A percentile compares a stretch with the other conserved stretches of the same genome.
phyloP scores from a whole-genome alignment of 106 monocot genomes.

The Platanthera zijinensis region DNA sequence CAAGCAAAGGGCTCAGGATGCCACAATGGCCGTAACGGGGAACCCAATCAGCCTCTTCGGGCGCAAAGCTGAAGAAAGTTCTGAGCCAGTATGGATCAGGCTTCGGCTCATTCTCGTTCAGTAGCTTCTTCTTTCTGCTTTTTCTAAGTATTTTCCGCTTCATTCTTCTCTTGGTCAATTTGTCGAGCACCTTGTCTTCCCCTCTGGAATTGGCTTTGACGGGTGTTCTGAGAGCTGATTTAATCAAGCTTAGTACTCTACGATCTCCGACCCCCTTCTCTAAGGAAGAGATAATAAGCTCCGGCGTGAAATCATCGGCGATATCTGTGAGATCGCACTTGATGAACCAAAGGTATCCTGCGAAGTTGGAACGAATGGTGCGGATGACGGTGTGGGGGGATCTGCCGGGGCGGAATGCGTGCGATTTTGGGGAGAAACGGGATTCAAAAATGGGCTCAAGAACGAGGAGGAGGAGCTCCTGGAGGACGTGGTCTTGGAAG shows the following conservation, averaged over 20 bases:
- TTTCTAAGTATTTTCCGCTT: conserved; percentile 66
- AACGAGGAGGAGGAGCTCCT: conserved; percentile 69
- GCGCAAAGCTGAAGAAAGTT: conserved; percentile 66
- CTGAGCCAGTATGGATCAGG: conserved; percentile 97
- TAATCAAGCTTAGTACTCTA: conserved; percentile 52
- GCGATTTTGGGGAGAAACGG: conserved; percentile 61
- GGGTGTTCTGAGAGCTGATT: conserved; percentile 38
- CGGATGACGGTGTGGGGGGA: conserved; percentile 68
- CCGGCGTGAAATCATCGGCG: conserved; percentile 25
- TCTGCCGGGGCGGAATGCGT: conserved; percentile 79
- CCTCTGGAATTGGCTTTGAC: conserved; percentile 13
- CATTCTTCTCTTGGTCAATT: conserved; percentile 60
- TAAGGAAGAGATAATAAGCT: conserved; percentile 38
- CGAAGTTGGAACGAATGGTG: conserved; percentile 69
- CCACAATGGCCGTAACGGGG: conserved; percentile 74
- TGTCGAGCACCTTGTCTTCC: conserved; percentile 14
- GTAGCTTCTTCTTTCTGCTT: conserved; percentile 74
- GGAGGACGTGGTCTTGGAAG: conserved; percentile 77
- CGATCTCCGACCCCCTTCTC: conserved; percentile 44
- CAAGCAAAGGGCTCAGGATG: conserved; percentile 79
- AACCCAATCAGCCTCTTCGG: conserved; percentile 47
- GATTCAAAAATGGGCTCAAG: conserved; percentile 83
- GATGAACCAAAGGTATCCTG: conserved; percentile 82
- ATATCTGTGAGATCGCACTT: conserved; percentile 51
- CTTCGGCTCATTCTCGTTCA: conserved; percentile 85